Evolutionary conservation across 1,284 basidiomycete species (phyloP).

Genomic region (Anthracocystis panici-leucophaei): DNA sequence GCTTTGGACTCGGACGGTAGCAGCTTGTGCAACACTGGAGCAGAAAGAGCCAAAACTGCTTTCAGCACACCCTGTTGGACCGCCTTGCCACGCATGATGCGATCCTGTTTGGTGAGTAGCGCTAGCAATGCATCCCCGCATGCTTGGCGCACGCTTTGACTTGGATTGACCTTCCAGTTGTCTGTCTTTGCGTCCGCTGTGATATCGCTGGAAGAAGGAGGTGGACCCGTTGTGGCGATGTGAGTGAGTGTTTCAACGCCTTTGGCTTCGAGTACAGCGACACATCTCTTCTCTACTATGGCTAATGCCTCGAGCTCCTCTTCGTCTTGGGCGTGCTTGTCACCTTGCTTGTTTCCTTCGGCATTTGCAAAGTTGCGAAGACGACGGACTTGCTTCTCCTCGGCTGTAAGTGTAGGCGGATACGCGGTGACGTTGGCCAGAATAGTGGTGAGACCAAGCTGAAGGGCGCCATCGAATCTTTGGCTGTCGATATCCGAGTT

Average conservation of each 20-base stretch:
- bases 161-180: slow-evolving; percentile 34
- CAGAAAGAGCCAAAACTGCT: slow-evolving; percentile 75
- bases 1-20: background rate
- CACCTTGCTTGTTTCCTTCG: slow-evolving; percentile 17
- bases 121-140: slow-evolving; percentile 34
- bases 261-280: slow-evolving; percentile 47
- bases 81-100: slow-evolving; percentile 80
- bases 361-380: slow-evolving; percentile 59
- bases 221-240: slow-evolving; percentile 32
- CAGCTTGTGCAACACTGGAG: slow-evolving; percentile 26
- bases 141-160: slow-evolving; percentile 22
- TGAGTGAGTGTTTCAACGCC: slow-evolving; percentile 46
- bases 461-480: slow-evolving; percentile 48
- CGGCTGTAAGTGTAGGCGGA: slow-evolving; percentile 35
- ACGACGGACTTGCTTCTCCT: slow-evolving; percentile 57
- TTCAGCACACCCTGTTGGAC: slow-evolving; percentile 86
- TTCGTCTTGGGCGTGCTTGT: slow-evolving; percentile 28
- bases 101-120: slow-evolving; percentile 73
- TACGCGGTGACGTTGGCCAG: slow-evolving; percentile 53
- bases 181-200: background rate
- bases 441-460: slow-evolving; percentile 55
- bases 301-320: slow-evolving; percentile 17
- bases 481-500: slow-evolving; percentile 19
- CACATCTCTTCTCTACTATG: slow-evolving; percentile 37
- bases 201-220: slow-evolving; percentile 2